Conservation (phyloP, 225 moss, liverwort and hornwort species). For the Sphagnum contortum region DNA sequence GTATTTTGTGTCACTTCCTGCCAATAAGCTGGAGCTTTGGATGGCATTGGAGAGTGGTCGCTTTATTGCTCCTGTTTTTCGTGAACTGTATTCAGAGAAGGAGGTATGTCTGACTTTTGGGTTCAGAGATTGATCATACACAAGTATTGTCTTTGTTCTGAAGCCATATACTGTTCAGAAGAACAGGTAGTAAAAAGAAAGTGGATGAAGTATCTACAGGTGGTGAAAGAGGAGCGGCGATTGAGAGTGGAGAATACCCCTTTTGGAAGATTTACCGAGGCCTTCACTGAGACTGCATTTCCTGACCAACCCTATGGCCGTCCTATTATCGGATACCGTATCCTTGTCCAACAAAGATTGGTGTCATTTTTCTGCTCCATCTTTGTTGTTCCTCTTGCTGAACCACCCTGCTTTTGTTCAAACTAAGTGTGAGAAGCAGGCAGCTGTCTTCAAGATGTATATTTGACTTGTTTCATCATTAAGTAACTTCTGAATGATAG, state of each 20-base stretch:
- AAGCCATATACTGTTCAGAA: no score
- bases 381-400: background rate
- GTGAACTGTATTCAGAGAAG: constrained; percentile 28
- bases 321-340: constrained; percentile 34
- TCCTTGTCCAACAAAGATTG: constrained; percentile 7
- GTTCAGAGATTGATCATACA: background rate
- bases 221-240: constrained; percentile 30
- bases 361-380: background rate
- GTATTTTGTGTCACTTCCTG: constrained; percentile 26
- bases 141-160: background rate
- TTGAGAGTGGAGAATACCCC: constrained; percentile 31
- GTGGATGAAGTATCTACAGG: constrained; percentile 6
- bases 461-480: no score
- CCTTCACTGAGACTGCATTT: constrained; percentile 20
- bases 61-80: constrained; percentile 31
- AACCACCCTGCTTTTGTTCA: no score
- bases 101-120: constrained; percentile 11
- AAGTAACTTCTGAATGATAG: no score
- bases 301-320: constrained; percentile 22
- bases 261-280: constrained; percentile 25
- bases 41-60: constrained; percentile 37
- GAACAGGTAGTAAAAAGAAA: no score
- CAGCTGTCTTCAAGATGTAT: no score
- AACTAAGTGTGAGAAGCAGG: no score
- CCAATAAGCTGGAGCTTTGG: constrained; percentile 31